These are phyloP conservation scores for Verticillium longisporum DNA, from an alignment of 2,329 filamentous ascomycete genomes.

Conservation along the genomic window DNA sequence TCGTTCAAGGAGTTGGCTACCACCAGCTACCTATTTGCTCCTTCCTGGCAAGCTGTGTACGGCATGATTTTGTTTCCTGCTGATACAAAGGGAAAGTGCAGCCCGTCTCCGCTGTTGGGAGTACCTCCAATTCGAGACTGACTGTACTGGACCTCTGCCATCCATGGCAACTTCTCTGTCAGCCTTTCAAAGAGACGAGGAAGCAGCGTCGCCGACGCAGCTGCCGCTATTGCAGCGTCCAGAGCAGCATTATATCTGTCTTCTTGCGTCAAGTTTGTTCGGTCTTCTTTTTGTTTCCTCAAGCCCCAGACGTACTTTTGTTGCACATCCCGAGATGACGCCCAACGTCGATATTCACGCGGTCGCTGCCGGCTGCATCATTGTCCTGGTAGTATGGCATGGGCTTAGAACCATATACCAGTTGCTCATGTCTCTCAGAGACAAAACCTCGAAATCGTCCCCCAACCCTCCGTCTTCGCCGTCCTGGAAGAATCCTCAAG, in stretches of 20 bases:
- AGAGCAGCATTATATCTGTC: not conserved
- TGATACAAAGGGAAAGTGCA: not conserved
- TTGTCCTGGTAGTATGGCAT: not conserved
- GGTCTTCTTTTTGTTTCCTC: not conserved
- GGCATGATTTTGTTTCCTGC: not conserved
- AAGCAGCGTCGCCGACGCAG: not conserved
- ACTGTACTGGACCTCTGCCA: not conserved
- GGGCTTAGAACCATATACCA: not conserved
- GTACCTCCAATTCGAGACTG: not conserved
- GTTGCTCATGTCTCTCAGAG: not conserved
- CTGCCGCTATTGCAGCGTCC: not conserved
- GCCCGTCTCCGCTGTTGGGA: not conserved
- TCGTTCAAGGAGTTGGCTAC: not conserved
- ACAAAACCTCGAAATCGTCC: no score
- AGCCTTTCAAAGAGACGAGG: not conserved
- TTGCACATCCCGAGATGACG: not conserved
- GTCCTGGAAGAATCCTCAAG: no score
- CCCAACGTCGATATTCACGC: not conserved
- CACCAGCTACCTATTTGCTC: not conserved
- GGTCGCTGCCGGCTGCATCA: not conserved
- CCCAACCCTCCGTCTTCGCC: no score
- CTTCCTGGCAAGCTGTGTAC: not conserved
- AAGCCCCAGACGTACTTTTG: not conserved
- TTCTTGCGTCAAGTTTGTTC: not conserved
- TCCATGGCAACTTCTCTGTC: not conserved